phyloP scores from a whole-genome alignment of 2,329 filamentous ascomycete genomes.

The Alternaria alternata region DNA sequence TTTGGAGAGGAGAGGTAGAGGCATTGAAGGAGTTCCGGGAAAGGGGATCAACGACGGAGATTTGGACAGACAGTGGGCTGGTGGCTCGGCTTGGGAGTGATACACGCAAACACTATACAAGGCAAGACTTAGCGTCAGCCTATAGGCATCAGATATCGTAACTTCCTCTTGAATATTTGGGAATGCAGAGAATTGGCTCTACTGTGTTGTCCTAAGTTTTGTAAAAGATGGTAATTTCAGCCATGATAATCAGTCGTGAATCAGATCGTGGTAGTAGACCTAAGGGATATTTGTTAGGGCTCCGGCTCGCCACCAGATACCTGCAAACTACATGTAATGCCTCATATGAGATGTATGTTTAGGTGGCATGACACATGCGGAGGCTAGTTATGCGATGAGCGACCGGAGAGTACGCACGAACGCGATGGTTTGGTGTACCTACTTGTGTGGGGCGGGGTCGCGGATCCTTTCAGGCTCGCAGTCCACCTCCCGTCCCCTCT shows the following conservation, averaged over 20 bases:
- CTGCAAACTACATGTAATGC: not conserved
- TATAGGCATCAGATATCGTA: not conserved
- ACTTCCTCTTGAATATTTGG: too few species aligned
- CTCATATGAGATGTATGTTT: not conserved
- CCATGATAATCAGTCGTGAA: not conserved
- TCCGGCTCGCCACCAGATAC: not conserved
- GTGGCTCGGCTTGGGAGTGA: not conserved
- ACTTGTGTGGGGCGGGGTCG: not conserved
- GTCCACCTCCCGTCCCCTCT: not conserved
- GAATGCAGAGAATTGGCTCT: not conserved
- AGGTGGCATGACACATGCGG: not conserved
- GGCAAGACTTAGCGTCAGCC: not conserved
- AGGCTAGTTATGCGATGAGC: not conserved
- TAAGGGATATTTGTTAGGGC: not conserved
- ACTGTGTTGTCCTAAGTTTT: not conserved
- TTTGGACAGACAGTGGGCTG: not conserved
- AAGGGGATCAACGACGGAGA: not conserved
- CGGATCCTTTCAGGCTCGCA: not conserved
- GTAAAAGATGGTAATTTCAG: not conserved
- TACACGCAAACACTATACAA: not conserved
- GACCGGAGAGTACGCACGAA: not conserved
- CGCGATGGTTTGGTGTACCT: not conserved
- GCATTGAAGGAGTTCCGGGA: not conserved
- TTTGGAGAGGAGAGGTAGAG: not conserved
- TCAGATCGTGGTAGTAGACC: not conserved